phyloP scores from a whole-genome alignment of 768 basidiomycete genomes.

The Dioszegia crocea region DNA sequence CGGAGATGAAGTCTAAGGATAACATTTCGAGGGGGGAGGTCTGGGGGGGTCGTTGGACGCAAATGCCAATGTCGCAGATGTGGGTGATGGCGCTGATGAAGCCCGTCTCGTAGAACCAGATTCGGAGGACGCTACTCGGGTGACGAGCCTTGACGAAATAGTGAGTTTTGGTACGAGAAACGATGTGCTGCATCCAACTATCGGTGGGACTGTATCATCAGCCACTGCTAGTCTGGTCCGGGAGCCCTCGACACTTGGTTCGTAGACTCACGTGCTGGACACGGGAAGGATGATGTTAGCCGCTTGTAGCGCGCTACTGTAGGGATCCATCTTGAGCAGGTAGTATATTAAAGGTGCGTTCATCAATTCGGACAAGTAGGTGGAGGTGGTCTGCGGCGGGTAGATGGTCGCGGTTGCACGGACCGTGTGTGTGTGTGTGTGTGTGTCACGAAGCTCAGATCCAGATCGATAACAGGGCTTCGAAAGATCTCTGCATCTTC shows the following conservation, averaged over 20 bases:
- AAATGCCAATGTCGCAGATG: slow-evolving; percentile 17
- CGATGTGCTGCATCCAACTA: slow-evolving; percentile 23
- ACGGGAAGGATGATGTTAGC: slow-evolving; percentile 19
- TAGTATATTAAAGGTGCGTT: no score
- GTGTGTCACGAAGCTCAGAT: no score
- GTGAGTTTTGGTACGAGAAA: slow-evolving; percentile 14
- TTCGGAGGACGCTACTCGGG: slow-evolving; percentile 12
- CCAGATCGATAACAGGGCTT: no score
- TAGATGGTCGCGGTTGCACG: no score
- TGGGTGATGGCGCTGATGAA: slow-evolving; percentile 18
- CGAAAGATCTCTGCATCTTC: no score
- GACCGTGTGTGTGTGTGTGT: no score
- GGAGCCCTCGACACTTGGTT: no score
- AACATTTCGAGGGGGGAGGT: background rate
- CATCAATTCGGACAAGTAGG: no score
- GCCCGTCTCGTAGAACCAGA: slow-evolving; percentile 27
- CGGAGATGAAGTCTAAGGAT: no score
- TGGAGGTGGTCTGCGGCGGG: no score
- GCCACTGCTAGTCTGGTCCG: background rate
- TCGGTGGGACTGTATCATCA: slow-evolving; percentile 13
- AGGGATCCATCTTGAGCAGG: background rate
- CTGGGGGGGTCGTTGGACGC: background rate
- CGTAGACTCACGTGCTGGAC: slow-evolving; percentile 14
- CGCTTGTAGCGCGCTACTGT: no score
- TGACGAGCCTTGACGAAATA: slow-evolving; percentile 23